phyloP scores from a whole-genome alignment of 768 basidiomycete species.

The Serendipita sp. region DNA sequence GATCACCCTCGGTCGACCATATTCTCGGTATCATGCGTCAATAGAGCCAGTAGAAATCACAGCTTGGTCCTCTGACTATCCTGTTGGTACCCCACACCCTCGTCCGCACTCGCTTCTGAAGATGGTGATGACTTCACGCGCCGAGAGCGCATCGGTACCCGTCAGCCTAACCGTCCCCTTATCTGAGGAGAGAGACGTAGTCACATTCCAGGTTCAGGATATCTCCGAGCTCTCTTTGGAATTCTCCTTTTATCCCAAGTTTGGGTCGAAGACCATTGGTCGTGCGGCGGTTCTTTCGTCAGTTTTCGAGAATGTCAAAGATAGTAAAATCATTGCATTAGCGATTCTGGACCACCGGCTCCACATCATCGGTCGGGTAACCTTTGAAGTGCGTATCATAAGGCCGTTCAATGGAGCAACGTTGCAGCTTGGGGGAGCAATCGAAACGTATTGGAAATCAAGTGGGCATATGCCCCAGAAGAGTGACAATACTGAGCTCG shows the following conservation, averaged over 20 bases:
- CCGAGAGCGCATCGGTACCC: constrained; percentile 71
- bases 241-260: constrained; percentile 92
- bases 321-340: constrained; percentile 31
- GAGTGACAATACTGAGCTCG: constrained; percentile 24
- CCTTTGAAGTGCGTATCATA: constrained; percentile 75
- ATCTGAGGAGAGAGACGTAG: constrained; percentile 47
- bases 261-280: constrained; percentile 92
- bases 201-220: constrained; percentile 73
- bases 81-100: constrained; percentile 29
- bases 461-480: constrained; percentile 21
- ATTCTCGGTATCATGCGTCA: constrained; percentile 36
- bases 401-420: constrained; percentile 85
- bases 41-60: neutral
- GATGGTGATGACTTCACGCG: constrained; percentile 83
- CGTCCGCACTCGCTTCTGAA: constrained; percentile 40
- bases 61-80: constrained; percentile 1
- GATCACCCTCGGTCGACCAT: constrained; percentile 59
- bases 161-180: constrained; percentile 82
- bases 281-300: constrained; percentile 75
- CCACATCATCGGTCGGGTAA: constrained; percentile 85
- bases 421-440: constrained; percentile 81
- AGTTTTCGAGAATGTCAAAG: constrained; percentile 40
- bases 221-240: constrained; percentile 64
- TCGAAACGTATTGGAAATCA: constrained; percentile 99
- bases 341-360: constrained; percentile 82